These are phyloP conservation scores for Gloeostereum incarnatum DNA, from an alignment of 768 basidiomycete genomes.

Conservation along the genomic window DNA sequence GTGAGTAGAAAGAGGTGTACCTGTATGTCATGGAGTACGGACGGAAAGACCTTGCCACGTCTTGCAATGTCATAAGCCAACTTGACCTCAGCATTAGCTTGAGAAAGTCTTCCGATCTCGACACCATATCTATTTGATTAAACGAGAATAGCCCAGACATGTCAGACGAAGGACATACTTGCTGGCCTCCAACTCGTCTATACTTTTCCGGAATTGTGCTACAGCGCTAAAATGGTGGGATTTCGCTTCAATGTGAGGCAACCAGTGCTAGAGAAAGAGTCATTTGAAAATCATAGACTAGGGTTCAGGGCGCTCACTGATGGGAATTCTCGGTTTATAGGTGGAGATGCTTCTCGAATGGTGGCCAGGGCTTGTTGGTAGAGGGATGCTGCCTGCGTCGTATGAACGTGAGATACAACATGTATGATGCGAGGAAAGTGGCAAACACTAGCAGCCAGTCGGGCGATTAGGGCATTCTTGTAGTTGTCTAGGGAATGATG, in stretches of 20 bases:
- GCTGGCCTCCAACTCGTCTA: conserved; percentile 78
- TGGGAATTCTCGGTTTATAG: conserved; percentile 41
- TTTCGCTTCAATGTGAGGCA: conserved; percentile 77
- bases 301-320: conserved; percentile 28
- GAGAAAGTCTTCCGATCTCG: conserved; percentile 70
- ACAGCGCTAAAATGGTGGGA: conserved; percentile 80
- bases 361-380: conserved; percentile 44
- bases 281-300: neutral
- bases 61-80: conserved; percentile 61
- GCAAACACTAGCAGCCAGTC: conserved; percentile 64
- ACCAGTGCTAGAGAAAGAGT: conserved; percentile 50
- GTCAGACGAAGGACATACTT: conserved; percentile 31
- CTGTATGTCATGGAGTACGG: conserved; percentile 74
- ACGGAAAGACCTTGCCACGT: conserved; percentile 46
- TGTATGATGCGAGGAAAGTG: conserved; percentile 2
- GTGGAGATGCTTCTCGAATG: conserved; percentile 32
- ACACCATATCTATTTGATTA: conserved; percentile 70
- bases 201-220: conserved; percentile 79
- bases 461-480: conserved; percentile 79
- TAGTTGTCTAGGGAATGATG: conserved; percentile 37
- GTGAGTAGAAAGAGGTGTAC: conserved; percentile 26
- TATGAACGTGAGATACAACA: conserved; percentile 4
- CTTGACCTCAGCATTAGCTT: conserved; percentile 61
- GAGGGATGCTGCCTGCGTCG: conserved; percentile 44
- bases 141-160: conserved; percentile 1